Evolutionary conservation across 2,329 filamentous ascomycete species (phyloP), one percentile per base, ranked within the genome.

Genomic region (Mycosphaerella arachidis): DNA sequence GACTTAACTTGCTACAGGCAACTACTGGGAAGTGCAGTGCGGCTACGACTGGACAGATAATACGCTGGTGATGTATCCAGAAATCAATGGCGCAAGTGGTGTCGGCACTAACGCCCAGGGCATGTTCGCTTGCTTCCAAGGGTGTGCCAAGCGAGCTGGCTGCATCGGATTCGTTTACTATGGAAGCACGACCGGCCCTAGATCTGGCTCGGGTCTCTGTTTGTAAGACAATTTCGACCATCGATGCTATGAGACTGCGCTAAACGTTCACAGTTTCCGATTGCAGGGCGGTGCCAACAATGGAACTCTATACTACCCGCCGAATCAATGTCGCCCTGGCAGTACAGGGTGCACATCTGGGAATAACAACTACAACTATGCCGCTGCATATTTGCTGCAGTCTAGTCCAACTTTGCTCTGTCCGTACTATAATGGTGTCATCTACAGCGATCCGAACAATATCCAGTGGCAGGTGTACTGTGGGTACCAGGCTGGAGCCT

Each of bases 391-490:
- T 27, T n/a, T 54, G 33, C 52, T 54, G 5, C 52, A 54, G 24
- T 37, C 52, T 8, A 54, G 52, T n/a, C 52, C 52, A 12, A 54
- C 52, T 7, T 29, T 54, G n/a, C 30, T 54, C 9, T 54, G 52
- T n/a, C 52, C 52, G 1, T 54, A 54, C 16, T 54, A 54, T n/a
- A 40, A 54, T 29, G 52, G 52, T 27, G 7, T 9, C 12, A 40
- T 54, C 31, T 54, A 54, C 18, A 54, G 7, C 24, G 52, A 54
- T 43, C 5, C 30, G 4, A 43, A 18, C 31, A 31, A 31, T 3
- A n/a, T 37, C 16, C 52, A 54, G n/a, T 54, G 52, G 52, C 30
- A 54, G 52, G 24, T 54, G 13, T 54, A 13, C 24, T 54, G 52
- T 35, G 52, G 52, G n/a, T 54, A 40, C 20, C 30, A 35, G 16